Conservation (phyloP, 2,329 filamentous ascomycete species). For the Talaromyces sp. region DNA sequence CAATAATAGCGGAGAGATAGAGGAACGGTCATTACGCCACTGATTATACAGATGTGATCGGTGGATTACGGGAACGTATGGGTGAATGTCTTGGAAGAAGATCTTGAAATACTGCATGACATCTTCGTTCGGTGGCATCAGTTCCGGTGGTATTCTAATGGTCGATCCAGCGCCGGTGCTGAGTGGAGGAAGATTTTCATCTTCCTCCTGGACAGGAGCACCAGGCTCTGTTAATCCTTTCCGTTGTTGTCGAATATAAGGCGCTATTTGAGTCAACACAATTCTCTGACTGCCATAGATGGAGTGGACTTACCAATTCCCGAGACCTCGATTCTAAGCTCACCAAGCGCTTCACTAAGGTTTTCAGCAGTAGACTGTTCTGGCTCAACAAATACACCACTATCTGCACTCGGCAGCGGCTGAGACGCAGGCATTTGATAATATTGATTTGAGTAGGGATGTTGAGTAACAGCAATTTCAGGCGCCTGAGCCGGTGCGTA, state of each 20-base stretch:
- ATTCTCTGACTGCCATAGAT: not conserved
- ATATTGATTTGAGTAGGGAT: constrained; percentile 23
- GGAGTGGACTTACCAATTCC: constrained; percentile 66
- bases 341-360: constrained; percentile 76
- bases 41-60: constrained; percentile 79
- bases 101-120: constrained; percentile 82
- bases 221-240: constrained; percentile 51
- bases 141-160: constrained; percentile 82
- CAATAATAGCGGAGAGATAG: constrained; percentile 82
- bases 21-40: constrained; percentile 78
- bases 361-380: constrained; percentile 67
- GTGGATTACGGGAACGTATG: constrained; percentile 87
- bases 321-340: constrained; percentile 80
- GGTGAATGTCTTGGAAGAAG: constrained; percentile 86
- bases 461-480: constrained; percentile 31
- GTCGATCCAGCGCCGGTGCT: constrained; percentile 68
- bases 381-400: constrained; percentile 55
- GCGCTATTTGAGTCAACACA: constrained; percentile 52
- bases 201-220: constrained; percentile 63
- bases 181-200: constrained; percentile 66
- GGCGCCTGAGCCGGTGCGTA: constrained; percentile 32
- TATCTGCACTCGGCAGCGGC: constrained; percentile 32
- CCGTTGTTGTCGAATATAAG: constrained; percentile 72
- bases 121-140: constrained; percentile 87
- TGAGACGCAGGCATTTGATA: constrained; percentile 25